Conservation (phyloP, 352 stramenopile genomes). For the Globisporangium lucens region DNA sequence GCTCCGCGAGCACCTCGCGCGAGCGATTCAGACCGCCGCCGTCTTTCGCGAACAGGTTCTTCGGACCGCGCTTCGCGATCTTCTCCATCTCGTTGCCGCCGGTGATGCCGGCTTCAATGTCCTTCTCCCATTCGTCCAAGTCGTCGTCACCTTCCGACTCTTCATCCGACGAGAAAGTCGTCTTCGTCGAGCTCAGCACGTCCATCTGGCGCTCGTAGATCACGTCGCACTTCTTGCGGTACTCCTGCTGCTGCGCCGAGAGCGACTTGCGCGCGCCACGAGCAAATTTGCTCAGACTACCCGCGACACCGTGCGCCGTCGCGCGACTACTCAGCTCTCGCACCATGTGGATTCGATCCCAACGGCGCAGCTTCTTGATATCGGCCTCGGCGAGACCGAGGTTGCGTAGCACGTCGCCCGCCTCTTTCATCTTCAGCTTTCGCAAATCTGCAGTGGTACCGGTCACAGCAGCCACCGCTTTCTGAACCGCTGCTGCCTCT, state of each 20-base stretch:
- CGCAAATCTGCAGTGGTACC: slow-evolving; percentile 82
- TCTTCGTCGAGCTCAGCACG: slow-evolving; percentile 56
- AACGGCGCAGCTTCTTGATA: slow-evolving; percentile 80
- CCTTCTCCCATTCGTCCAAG: slow-evolving; percentile 65
- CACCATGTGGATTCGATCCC: slow-evolving; percentile 83
- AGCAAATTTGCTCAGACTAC: slow-evolving; percentile 78
- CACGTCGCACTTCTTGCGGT: slow-evolving; percentile 80
- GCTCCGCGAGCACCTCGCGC: slow-evolving; percentile 66
- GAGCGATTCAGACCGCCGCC: slow-evolving; percentile 73
- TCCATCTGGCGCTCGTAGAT: slow-evolving; percentile 86
- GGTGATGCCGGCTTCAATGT: slow-evolving; percentile 76
- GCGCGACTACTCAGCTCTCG: slow-evolving; percentile 73
- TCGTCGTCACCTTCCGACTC: slow-evolving; percentile 72
- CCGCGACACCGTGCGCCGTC: slow-evolving; percentile 64
- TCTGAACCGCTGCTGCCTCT: slow-evolving; percentile 66
- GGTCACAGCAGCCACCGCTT: slow-evolving; percentile 73
- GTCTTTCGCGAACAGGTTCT: slow-evolving; percentile 75
- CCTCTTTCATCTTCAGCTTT: slow-evolving; percentile 87
- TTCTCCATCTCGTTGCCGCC: slow-evolving; percentile 51
- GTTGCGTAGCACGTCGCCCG: slow-evolving; percentile 75
- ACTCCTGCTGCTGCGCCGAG: slow-evolving; percentile 81
- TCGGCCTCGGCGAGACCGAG: slow-evolving; percentile 71
- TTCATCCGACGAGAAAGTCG: slow-evolving; percentile 72
- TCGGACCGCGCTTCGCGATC: slow-evolving; percentile 59
- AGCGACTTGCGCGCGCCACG: slow-evolving; percentile 76